Percentiles rank a stretch among this genome's conserved stretches.
These are phyloP conservation scores for Colletotrichum truncatum DNA, from an alignment of 2,329 filamentous ascomycete genomes.

Conservation along the genomic window DNA sequence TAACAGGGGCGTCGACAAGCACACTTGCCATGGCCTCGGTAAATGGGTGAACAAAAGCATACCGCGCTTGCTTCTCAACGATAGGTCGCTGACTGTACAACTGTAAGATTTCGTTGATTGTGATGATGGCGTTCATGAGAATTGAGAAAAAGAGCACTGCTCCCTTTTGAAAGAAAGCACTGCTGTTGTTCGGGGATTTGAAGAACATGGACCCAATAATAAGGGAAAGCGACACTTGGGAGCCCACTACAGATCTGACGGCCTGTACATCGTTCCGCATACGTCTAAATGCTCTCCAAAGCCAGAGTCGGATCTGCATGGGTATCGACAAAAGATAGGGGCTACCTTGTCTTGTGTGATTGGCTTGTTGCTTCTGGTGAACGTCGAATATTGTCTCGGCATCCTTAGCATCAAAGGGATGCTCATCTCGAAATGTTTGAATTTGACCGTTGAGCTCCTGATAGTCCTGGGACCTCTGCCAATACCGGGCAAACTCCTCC, in stretches of 20 bases:
- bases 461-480: neutral
- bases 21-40: conserved; percentile 13
- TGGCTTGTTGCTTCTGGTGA: no score
- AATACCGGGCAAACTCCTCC: conserved; percentile 20
- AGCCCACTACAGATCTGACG: no score
- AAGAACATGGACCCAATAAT: conserved; percentile 64
- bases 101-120: conserved; percentile 40
- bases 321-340: no score
- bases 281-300: no score
- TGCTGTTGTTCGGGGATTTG: conserved; percentile 50
- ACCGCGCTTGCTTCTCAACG: conserved; percentile 38
- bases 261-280: no score
- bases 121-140: conserved; percentile 59
- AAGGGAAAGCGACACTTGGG: no score
- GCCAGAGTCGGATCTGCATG: no score
- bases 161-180: conserved; percentile 54
- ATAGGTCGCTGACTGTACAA: conserved; percentile 37
- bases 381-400: neutral
- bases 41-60: conserved; percentile 44
- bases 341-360: no score
- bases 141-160: conserved; percentile 62
- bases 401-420: conserved; percentile 5
- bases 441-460: neutral
- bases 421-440: neutral
- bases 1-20: conserved; percentile 36